These are phyloP conservation scores for Fomitopsis pulvina DNA, from an alignment of 768 basidiomycete genomes.

Conservation along the genomic window DNA sequence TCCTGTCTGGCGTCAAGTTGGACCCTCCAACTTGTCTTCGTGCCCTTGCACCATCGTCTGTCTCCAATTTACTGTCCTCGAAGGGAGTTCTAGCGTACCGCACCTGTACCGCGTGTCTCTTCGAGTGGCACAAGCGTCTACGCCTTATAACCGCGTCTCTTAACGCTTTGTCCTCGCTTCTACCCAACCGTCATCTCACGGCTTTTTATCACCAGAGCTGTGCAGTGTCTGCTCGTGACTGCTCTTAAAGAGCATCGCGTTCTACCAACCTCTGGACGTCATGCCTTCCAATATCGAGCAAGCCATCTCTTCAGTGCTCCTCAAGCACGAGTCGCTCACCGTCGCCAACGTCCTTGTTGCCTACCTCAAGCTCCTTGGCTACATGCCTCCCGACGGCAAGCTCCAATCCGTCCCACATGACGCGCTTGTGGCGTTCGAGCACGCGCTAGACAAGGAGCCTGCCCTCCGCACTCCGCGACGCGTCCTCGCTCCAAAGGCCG, in stretches of 20 bases:
- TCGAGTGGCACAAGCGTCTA: not conserved
- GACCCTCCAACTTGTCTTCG: not conserved
- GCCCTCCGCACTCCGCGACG: not conserved
- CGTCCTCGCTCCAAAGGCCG: not conserved
- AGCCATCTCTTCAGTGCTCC: slow-evolving; percentile 3
- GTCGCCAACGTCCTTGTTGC: slow-evolving; percentile 3
- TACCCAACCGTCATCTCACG: not conserved
- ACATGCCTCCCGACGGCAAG: not conserved
- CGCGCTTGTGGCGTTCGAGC: slow-evolving; percentile 4
- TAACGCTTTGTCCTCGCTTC: not conserved
- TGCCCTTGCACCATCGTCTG: not conserved
- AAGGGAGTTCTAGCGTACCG: not conserved
- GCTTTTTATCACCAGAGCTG: not conserved
- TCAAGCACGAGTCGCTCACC: not conserved
- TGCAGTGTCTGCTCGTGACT: too few relatives aligned
- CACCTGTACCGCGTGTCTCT: not conserved
- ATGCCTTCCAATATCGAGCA: slow-evolving; percentile 8
- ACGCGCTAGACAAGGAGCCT: slow-evolving; percentile 8
- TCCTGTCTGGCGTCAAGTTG: too few relatives aligned
- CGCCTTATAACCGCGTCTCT: not conserved
- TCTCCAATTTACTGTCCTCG: not conserved
- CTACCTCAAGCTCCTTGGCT: slow-evolving; percentile 1
- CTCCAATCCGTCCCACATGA: slow-evolving; percentile 3
- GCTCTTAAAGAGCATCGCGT: too few relatives aligned
- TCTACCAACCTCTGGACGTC: not conserved